Conservation (phyloP, 2,329 filamentous ascomycete species). For the Macroventuria anomochaeta region DNA sequence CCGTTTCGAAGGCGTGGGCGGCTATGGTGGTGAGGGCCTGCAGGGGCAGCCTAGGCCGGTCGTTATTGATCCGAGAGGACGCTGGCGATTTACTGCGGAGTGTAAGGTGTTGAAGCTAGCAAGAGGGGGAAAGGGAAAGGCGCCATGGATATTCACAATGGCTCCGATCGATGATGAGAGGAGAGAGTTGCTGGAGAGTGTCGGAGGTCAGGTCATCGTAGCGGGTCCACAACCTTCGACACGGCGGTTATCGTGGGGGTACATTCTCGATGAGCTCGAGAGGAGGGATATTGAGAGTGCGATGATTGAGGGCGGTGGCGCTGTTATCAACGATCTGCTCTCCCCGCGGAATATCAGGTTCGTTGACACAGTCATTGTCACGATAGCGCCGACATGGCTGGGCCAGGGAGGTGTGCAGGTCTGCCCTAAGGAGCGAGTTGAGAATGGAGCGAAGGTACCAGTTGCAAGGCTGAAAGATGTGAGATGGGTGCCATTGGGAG, state of each 20-base stretch:
- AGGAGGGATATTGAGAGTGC: constrained; percentile 72
- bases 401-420: constrained; percentile 82
- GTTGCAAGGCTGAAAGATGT: constrained; percentile 71
- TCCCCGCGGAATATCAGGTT: constrained; percentile 64
- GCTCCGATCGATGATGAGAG: constrained; percentile 19
- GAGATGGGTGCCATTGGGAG: constrained; percentile 77
- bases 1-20: constrained; percentile 68
- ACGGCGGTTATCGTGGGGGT: constrained; percentile 60
- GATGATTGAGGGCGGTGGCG: constrained; percentile 90
- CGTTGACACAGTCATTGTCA: constrained; percentile 81
- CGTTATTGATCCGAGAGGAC: constrained; percentile 77
- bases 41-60: constrained; percentile 78
- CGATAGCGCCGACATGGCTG: constrained; percentile 89
- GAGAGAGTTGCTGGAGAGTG: constrained; percentile 42
- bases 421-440: constrained; percentile 66
- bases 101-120: constrained; percentile 73
- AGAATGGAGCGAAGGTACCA: constrained; percentile 58
- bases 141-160: constrained; percentile 70
- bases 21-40: constrained; percentile 60
- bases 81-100: constrained; percentile 69
- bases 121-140: constrained; percentile 69
- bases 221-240: not conserved
- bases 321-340: constrained; percentile 83
- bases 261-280: constrained; percentile 65
- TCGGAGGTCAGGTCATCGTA: constrained; percentile 37